These are phyloP conservation scores for Ceratocystis lukuohia DNA, from an alignment of 2,329 filamentous ascomycete genomes.

Conservation along the genomic window DNA sequence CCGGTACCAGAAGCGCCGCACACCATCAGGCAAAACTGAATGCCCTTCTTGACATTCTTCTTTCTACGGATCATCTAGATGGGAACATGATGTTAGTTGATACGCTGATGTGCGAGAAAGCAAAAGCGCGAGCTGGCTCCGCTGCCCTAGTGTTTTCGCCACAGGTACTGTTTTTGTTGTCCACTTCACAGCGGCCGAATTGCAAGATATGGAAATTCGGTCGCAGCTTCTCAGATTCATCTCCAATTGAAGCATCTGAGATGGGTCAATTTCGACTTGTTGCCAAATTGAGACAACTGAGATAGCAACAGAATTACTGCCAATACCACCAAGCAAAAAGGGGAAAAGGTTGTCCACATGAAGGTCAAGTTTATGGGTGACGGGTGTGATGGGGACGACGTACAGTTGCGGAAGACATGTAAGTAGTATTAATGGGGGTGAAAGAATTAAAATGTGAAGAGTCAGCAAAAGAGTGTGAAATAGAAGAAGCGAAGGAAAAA, in stretches of 20 bases:
- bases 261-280: background rate
- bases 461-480: conserved; percentile 11
- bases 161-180: background rate
- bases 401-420: conserved; percentile 28
- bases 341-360: conserved; percentile 12
- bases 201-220: background rate
- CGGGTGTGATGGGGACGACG: conserved; percentile 20
- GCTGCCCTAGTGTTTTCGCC: conserved; percentile 2
- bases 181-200: background rate
- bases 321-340: background rate
- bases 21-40: conserved; percentile 99
- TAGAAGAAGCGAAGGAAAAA: conserved; percentile 12
- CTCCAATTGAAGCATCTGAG: background rate
- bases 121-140: conserved; percentile 5
- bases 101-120: conserved; percentile 15
- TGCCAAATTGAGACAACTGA: background rate
- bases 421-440: conserved; percentile 19
- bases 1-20: conserved; percentile 97
- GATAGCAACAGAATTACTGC: background rate
- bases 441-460: conserved; percentile 19
- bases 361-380: background rate
- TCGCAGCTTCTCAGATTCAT: too few relatives aligned
- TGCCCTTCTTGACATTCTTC: conserved; percentile 99
- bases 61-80: conserved; percentile 89
- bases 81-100: conserved; percentile 23